Conservation (phyloP, 768 basidiomycete species). For the Leccinum rimulosum region DNA sequence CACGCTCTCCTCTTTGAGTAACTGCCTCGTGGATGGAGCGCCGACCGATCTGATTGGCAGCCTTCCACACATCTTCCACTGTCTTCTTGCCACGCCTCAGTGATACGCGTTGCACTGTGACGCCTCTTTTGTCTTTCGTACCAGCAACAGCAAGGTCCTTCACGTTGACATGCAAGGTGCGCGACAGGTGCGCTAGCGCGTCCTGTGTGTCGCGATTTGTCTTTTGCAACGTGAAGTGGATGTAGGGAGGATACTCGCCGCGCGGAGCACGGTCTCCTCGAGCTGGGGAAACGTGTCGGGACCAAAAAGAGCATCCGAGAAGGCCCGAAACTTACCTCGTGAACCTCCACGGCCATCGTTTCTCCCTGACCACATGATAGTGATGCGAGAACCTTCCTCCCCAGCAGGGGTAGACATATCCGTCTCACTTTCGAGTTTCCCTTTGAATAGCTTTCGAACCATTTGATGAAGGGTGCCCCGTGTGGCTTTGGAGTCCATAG, state of each 20-base stretch:
- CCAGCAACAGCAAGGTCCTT: slow-evolving; percentile 91
- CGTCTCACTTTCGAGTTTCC: slow-evolving; percentile 83
- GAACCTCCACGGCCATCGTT: slow-evolving; percentile 47
- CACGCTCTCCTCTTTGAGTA: slow-evolving; percentile 80
- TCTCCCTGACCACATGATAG: slow-evolving; percentile 71
- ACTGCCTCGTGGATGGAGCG: slow-evolving; percentile 57
- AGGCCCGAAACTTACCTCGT: slow-evolving; percentile 24
- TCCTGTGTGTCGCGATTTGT: slow-evolving; percentile 98
- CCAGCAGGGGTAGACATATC: slow-evolving; percentile 46
- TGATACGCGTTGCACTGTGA: slow-evolving; percentile 90
- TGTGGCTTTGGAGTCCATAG: slow-evolving; percentile 76
- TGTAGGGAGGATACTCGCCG: slow-evolving; percentile 77
- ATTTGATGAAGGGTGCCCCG: slow-evolving; percentile 81
- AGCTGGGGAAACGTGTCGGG: slow-evolving; percentile 11
- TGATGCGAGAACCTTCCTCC: slow-evolving; percentile 73
- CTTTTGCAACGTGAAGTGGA: slow-evolving; percentile 96
- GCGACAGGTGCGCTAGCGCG: slow-evolving; percentile 76
- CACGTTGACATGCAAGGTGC: slow-evolving; percentile 68
- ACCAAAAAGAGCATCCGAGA: not conserved
- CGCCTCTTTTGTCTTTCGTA: slow-evolving; percentile 97
- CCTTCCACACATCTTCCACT: slow-evolving; percentile 82
- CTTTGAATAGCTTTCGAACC: slow-evolving; percentile 76
- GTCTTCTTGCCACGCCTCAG: slow-evolving; percentile 73
- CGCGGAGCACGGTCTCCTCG: slow-evolving; percentile 49
- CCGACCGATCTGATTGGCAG: slow-evolving; percentile 66